phyloP scores from a whole-genome alignment of 441 rosid species.

The Erysimum cheiri region DNA sequence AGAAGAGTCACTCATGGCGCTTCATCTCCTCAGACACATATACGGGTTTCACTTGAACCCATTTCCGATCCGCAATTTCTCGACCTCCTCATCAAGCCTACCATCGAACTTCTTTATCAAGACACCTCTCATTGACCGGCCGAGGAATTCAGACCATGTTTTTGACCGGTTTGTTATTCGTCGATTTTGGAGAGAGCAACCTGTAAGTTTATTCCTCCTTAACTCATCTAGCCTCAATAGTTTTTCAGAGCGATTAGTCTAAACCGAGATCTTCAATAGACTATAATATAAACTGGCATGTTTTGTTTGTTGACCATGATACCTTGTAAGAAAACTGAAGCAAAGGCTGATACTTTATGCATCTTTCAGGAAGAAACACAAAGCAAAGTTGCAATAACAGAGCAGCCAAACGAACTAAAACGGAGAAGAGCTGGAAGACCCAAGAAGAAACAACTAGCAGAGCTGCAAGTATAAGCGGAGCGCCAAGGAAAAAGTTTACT shows the following conservation, averaged over 20 bases:
- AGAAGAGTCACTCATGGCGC: constrained; percentile 7
- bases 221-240: background rate
- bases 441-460: background rate
- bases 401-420: constrained; percentile 8
- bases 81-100: background rate
- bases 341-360: background rate
- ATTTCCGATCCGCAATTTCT: background rate
- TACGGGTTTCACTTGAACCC: background rate
- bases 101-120: background rate
- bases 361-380: constrained; percentile 7
- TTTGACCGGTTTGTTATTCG: background rate
- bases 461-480: background rate
- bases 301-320: background rate
- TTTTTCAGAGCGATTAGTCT: no score
- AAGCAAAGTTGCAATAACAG: background rate
- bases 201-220: background rate
- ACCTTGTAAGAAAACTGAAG: background rate
- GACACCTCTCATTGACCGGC: background rate
- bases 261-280: no score
- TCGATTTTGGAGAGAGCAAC: background rate
- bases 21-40: constrained; percentile 13
- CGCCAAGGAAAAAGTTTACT: background rate
- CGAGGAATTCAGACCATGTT: background rate
- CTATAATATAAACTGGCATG: no score
- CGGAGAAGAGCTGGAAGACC: background rate